Base-by-base conservation (phyloP, 768 basidiomycete genomes). In the Nevesoporus exiguus region DNA sequence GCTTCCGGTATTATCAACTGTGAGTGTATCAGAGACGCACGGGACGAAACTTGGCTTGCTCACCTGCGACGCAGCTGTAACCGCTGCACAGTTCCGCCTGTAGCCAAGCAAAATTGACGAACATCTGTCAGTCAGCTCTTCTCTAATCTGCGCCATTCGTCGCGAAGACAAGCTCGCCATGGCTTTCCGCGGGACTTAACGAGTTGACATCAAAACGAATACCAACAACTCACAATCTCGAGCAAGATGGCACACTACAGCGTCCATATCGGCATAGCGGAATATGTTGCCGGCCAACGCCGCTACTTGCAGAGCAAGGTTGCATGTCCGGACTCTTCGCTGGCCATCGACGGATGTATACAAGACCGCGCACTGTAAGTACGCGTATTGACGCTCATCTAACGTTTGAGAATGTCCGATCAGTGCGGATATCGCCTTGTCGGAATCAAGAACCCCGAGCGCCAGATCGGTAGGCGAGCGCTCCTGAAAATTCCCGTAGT, bases 1-100 rank as follows among this genome's bases (percentile, higher is more conserved):
- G 89, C 86, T 71, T 98, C 97, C 7, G 97, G 97, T 24, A 99
- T 83, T 56, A 99, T 89, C 57, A 99, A 72, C 96, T 99, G 61
- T 1, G 40, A 3, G 6, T 13, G 54, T 47, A 36, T 60, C 41
- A 56, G 61, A 54, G 21, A 47, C 19, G 45, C 40, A 48, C 31
- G 51, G 3, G 24, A 17, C 52, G 31, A 8, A 6, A 17, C 30
- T 25, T 3, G 42, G 22, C 37, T 37, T 17, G 48, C 77, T 61
- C 58, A 93, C 96, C 76, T 98, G 96, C 6, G 88, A 86, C 0
- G 79, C 73, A 5, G 83, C 76, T 0, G 90, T 86, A 0, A 88
- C 78, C 29, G 90, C 78, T 0, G 95, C 93, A 68, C 97, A 98
- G 59, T 93, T 84, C 55, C 81, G 84, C 30, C 97, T 79, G 68